These are phyloP conservation scores for Russula sp. DNA, from an alignment of 768 basidiomycete genomes.

Conservation along the genomic window DNA sequence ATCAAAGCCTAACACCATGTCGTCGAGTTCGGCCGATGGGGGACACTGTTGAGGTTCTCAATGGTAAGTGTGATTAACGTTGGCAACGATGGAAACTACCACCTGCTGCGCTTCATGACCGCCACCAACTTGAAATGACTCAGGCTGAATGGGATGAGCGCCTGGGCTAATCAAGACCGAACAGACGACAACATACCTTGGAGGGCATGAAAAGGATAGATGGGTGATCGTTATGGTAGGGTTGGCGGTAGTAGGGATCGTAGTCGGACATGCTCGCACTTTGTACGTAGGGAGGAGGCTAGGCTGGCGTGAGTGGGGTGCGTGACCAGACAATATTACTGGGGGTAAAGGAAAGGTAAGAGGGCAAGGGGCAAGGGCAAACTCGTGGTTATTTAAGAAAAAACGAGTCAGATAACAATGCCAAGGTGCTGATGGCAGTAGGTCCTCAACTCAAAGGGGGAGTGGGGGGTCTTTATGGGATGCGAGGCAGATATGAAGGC, in stretches of 20 bases:
- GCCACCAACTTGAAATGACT: slow-evolving; percentile 10
- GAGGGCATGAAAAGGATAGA: slow-evolving; percentile 4
- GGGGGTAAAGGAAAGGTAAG: neutral
- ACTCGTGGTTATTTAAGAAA: neutral
- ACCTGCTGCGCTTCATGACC: slow-evolving; percentile 13
- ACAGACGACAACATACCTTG: neutral
- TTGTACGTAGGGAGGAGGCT: neutral
- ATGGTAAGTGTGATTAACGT: neutral
- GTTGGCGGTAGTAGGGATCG: neutral
- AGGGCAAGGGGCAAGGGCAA: neutral
- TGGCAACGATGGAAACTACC: neutral
- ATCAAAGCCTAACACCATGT: neutral
- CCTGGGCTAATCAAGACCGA: neutral
- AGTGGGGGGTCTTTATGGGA: slow-evolving; percentile 4
- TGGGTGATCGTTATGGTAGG: neutral
- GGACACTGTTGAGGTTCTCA: neutral
- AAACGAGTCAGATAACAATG: slow-evolving; percentile 9
- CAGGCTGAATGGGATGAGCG: slow-evolving; percentile 7
- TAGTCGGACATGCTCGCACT: slow-evolving; percentile 4
- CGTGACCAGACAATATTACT: neutral
- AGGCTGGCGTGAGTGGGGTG: neutral
- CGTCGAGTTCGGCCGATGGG: neutral
- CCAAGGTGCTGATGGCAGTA: slow-evolving; percentile 11
- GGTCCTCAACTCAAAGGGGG: neutral
- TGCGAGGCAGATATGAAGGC: neutral